phyloP scores from a whole-genome alignment of 495 filamentous ascomycete genomes.

The Tuber calosporum region DNA sequence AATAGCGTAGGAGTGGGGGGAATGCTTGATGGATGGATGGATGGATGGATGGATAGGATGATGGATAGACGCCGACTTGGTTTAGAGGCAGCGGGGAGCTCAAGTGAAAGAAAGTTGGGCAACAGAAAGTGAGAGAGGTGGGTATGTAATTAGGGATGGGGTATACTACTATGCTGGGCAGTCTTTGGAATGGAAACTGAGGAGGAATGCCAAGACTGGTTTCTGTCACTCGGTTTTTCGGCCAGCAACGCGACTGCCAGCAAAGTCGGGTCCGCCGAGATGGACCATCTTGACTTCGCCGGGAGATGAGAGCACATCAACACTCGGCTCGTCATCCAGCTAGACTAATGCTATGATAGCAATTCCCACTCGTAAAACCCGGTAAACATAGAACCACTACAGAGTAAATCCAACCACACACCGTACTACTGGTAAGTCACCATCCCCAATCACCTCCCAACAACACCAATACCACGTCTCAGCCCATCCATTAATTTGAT shows the following conservation, averaged over 20 bases:
- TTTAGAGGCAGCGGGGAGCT: constrained; percentile 23
- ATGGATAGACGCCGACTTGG: constrained; percentile 19
- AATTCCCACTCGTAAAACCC: neutral
- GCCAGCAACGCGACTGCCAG: neutral
- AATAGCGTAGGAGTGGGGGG: constrained; percentile 6
- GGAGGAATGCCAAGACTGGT: neutral
- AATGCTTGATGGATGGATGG: constrained; percentile 16
- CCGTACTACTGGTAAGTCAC: neutral
- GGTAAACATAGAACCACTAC: too few relatives aligned
- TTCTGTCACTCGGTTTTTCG: neutral
- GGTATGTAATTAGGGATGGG: neutral
- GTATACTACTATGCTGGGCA: neutral
- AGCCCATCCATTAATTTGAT: neutral
- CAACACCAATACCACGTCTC: neutral
- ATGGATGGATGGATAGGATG: constrained; percentile 27
- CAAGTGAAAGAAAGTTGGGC: constrained; percentile 11
- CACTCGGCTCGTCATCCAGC: neutral
- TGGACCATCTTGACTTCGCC: neutral
- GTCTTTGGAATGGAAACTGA: neutral
- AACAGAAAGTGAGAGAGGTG: neutral
- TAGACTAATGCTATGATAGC: neutral
- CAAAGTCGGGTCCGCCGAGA: too few relatives aligned
- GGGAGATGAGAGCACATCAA: neutral
- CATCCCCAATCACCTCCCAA: neutral
- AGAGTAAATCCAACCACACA: neutral